These are phyloP conservation scores for Trichoderma virens DNA, from an alignment of 495 filamentous ascomycete genomes.

Conservation along the genomic window DNA sequence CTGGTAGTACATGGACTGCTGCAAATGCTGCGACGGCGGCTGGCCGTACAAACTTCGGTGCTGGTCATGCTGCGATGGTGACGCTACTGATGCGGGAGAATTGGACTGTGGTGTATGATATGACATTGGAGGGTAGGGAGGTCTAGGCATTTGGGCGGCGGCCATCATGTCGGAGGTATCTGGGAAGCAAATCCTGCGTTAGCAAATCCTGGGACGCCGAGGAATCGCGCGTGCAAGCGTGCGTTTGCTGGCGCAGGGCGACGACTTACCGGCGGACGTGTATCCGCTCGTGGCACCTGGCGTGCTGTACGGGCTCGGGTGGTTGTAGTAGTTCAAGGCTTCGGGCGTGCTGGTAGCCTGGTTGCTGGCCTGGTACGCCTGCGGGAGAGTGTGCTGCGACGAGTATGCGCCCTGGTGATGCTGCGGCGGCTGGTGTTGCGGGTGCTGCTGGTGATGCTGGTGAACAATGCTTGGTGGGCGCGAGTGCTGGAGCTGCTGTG, in stretches of 20 bases:
- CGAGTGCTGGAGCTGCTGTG: constrained; percentile 53
- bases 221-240: constrained; percentile 10
- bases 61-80: constrained; percentile 80
- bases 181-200: constrained; percentile 26
- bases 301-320: constrained; percentile 67
- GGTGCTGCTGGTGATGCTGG: constrained; percentile 53
- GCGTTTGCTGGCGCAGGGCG: neutral
- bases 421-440: constrained; percentile 31
- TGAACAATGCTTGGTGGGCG: constrained; percentile 58
- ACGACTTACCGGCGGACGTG: constrained; percentile 66
- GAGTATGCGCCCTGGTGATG: constrained; percentile 53
- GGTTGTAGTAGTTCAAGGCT: constrained; percentile 67
- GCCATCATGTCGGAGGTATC: constrained; percentile 92
- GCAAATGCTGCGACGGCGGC: constrained; percentile 66
- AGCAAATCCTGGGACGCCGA: constrained; percentile 10
- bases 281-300: constrained; percentile 62
- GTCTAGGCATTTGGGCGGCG: constrained; percentile 75
- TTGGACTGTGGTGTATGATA: constrained; percentile 96
- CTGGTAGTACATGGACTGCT: constrained; percentile 67
- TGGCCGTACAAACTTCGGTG: constrained; percentile 79
- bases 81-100: constrained; percentile 92
- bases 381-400: constrained; percentile 38
- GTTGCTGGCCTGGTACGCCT: constrained; percentile 35
- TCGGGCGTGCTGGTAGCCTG: constrained; percentile 47
- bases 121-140: constrained; percentile 75